These are phyloP conservation scores for Blakeslea trispora DNA, from an alignment of 371 early-diverging fungal genomes.

Conservation along the genomic window DNA sequence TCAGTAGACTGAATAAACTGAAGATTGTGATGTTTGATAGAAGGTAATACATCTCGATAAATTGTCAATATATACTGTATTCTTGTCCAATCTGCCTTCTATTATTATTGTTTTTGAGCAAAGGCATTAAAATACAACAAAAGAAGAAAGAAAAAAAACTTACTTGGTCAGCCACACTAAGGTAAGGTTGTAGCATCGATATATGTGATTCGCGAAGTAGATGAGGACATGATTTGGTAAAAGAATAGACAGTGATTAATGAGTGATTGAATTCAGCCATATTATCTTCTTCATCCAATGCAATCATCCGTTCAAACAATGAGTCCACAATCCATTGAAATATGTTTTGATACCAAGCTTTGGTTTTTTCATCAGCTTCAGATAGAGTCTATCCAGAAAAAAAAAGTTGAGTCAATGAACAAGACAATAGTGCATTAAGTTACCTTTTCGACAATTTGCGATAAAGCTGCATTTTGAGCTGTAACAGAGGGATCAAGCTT, in stretches of 20 bases:
- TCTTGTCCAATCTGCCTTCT: slow-evolving; percentile 53
- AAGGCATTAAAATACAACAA: background rate
- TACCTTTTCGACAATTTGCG: slow-evolving; percentile 41
- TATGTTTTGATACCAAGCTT: slow-evolving; percentile 40
- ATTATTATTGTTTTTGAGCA: background rate
- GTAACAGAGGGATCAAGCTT: slow-evolving; percentile 26
- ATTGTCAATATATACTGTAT: slow-evolving; percentile 56
- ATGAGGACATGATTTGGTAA: slow-evolving; percentile 47
- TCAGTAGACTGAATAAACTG: slow-evolving; percentile 58
- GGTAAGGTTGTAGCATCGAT: slow-evolving; percentile 51
- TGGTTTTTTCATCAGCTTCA: slow-evolving; percentile 34
- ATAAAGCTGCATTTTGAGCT: slow-evolving; percentile 25
- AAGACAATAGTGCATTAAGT: background rate
- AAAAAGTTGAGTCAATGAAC: background rate
- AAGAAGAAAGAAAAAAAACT: background rate
- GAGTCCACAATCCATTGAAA: slow-evolving; percentile 69
- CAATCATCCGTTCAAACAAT: slow-evolving; percentile 63
- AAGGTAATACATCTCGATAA: slow-evolving; percentile 62
- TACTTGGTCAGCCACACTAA: slow-evolving; percentile 42
- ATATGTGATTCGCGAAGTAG: slow-evolving; percentile 47
- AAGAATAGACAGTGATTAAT: slow-evolving; percentile 42
- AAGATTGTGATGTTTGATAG: slow-evolving; percentile 55
- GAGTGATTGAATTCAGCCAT: slow-evolving; percentile 36
- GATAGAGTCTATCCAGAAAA: slow-evolving; percentile 31
- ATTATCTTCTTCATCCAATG: slow-evolving; percentile 53